Evolutionary conservation across 768 basidiomycete genomes (phyloP).

Genomic region (Fomitopsis pulvina): DNA sequence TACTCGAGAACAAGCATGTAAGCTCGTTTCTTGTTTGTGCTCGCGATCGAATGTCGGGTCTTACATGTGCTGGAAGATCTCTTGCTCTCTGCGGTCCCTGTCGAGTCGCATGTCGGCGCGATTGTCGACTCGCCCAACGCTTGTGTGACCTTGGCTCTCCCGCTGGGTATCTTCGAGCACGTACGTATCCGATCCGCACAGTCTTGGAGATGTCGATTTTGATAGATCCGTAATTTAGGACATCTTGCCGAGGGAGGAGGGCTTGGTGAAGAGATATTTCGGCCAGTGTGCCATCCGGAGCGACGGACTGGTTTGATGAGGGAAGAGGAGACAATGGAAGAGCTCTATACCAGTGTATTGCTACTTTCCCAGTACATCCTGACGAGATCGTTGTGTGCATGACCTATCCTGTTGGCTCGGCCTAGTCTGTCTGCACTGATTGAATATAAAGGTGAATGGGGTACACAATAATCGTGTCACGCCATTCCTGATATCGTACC

Average conservation of each 20-base stretch:
- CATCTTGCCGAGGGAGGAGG: constrained; percentile 59
- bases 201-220: neutral
- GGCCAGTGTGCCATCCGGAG: constrained; percentile 64
- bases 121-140: constrained; percentile 75
- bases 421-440: too few relatives aligned
- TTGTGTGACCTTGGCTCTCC: constrained; percentile 67
- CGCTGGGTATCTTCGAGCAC: constrained; percentile 72
- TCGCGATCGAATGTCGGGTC: neutral
- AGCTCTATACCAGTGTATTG: too few relatives aligned
- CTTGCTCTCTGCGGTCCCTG: constrained; percentile 59
- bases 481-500: too few relatives aligned
- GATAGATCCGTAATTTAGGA: constrained; percentile 39
- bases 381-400: too few relatives aligned
- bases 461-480: too few relatives aligned
- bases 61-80: constrained; percentile 43
- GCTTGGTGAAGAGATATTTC: constrained; percentile 49
- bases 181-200: constrained; percentile 28
- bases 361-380: too few relatives aligned
- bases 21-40: constrained; percentile 8
- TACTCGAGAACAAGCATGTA: constrained; percentile 75
- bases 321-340: neutral
- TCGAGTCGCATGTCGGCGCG: constrained; percentile 67
- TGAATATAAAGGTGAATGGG: too few relatives aligned
- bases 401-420: too few relatives aligned
- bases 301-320: constrained; percentile 44